phyloP scores from a whole-genome alignment of 2,329 filamentous ascomycete species.

The Aspergillus ochraceus region DNA sequence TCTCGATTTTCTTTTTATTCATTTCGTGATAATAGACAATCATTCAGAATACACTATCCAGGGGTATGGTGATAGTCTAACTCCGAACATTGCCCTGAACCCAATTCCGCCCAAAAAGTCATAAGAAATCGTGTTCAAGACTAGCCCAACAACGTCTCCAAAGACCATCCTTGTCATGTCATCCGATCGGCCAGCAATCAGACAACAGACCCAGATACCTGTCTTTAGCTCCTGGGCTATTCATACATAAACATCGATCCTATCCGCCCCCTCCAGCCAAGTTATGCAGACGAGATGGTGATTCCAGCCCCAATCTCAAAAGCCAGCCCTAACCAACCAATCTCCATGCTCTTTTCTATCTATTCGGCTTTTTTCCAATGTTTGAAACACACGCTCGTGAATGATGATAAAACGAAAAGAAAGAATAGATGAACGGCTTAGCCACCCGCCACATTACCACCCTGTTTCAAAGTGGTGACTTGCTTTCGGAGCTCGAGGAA shows the following conservation, averaged over 20 bases:
- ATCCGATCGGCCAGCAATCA: conserved; percentile 16
- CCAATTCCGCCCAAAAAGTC: neutral
- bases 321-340: no score
- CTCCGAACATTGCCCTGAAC: neutral
- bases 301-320: conserved; percentile 6
- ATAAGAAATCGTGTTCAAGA: neutral
- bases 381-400: no score
- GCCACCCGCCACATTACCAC: conserved; percentile 35
- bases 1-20: neutral
- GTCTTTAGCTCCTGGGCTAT: neutral
- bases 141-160: neutral
- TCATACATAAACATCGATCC: neutral
- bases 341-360: no score
- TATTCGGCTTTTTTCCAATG: no score
- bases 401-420: no score
- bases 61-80: neutral
- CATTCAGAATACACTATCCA: neutral
- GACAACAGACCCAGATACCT: neutral
- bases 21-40: neutral
- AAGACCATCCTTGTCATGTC: neutral
- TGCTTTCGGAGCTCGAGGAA: conserved; percentile 52
- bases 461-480: conserved; percentile 41
- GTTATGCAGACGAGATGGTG: neutral
- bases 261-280: neutral
- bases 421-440: conserved; percentile 18